Conservation (phyloP, 192 early-diverging fungal genomes). For the Geranomyces variabilis region DNA sequence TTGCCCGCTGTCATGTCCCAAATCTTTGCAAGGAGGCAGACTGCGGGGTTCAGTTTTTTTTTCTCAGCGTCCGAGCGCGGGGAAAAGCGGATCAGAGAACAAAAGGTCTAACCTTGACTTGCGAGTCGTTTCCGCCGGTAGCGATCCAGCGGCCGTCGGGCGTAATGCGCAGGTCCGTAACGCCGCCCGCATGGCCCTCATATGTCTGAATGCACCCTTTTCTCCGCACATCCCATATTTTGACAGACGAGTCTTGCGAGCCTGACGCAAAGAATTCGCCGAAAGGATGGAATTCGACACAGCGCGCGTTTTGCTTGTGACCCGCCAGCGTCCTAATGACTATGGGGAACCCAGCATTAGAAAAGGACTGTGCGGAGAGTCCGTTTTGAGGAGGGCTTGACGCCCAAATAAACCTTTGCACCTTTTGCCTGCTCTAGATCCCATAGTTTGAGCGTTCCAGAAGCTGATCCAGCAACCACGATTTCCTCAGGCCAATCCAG, state of each 20-base stretch:
- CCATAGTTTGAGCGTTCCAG: constrained; percentile 64
- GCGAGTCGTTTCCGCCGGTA: constrained; percentile 48
- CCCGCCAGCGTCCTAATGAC: constrained; percentile 62
- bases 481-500: constrained; percentile 66
- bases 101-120: no score
- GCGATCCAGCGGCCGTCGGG: constrained; percentile 69
- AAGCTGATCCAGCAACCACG: constrained; percentile 54
- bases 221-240: constrained; percentile 66
- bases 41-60: no score
- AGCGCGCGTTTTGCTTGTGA: constrained; percentile 45
- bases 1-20: constrained; percentile 67
- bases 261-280: constrained; percentile 71
- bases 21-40: constrained; percentile 30
- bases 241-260: constrained; percentile 54
- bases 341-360: background rate
- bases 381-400: background rate
- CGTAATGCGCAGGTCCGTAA: constrained; percentile 52
- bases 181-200: constrained; percentile 38
- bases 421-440: constrained; percentile 64
- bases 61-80: no score
- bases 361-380: background rate
- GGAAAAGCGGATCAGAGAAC: no score
- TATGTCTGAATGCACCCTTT: constrained; percentile 69
- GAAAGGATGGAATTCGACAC: constrained; percentile 68
- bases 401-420: constrained; percentile 1